phyloP scores from a whole-genome alignment of 2,329 filamentous ascomycete species.

The Botryotinia convoluta region DNA sequence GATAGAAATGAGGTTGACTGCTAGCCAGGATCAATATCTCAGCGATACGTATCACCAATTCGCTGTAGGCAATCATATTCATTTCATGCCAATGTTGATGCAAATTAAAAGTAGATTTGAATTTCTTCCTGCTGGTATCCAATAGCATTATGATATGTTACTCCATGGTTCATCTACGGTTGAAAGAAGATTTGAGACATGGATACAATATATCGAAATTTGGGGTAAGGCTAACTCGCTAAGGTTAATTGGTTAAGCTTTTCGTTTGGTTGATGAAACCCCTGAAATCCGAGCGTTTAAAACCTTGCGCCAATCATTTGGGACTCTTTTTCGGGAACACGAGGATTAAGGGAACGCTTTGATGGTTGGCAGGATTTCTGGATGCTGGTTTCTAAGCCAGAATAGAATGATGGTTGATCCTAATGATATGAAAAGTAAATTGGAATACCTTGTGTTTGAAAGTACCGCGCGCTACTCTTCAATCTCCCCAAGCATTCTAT shows the following conservation, averaged over 20 bases:
- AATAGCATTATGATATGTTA: not conserved
- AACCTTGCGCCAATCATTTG: constrained; percentile 14
- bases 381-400: not conserved
- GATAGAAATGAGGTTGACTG: not conserved
- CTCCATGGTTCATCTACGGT: not conserved
- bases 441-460: not conserved
- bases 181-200: constrained; percentile 8
- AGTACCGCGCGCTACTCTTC: constrained; percentile 12
- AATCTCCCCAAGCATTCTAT: not conserved
- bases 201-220: not conserved
- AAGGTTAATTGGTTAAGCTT: not conserved
- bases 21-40: not conserved
- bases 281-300: constrained; percentile 16
- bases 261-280: constrained; percentile 13
- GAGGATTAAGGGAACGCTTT: not conserved
- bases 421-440: not conserved
- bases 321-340: not conserved
- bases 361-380: not conserved
- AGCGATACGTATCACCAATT: not conserved
- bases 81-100: not conserved
- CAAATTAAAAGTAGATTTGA: not conserved
- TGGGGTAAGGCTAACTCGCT: not conserved
- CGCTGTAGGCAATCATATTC: not conserved
- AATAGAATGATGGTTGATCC: not conserved
- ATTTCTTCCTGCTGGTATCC: not conserved